Percentiles rank a stretch among this genome's conserved stretches.
These are phyloP conservation scores for Suillus subalutaceus DNA, from an alignment of 768 basidiomycete genomes.

Conservation along the genomic window DNA sequence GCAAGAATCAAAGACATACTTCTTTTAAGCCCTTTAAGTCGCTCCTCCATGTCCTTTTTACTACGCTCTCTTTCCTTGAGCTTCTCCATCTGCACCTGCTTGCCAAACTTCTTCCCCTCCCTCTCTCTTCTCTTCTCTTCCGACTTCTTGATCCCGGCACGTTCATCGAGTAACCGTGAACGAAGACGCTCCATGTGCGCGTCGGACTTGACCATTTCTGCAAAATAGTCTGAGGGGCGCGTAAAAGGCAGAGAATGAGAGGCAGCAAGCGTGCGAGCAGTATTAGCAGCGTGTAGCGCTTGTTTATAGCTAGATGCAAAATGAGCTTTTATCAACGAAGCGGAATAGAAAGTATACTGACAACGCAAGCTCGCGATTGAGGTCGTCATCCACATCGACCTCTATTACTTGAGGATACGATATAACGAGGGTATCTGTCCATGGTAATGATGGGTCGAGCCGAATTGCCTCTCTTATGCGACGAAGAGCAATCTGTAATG, in stretches of 20 bases:
- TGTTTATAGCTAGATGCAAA: conserved; percentile 81
- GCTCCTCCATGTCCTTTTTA: conserved; percentile 92
- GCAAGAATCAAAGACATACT: conserved; percentile 53
- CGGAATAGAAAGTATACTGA: conserved; percentile 32
- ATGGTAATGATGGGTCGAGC: conserved; percentile 72
- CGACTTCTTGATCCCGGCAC: conserved; percentile 83
- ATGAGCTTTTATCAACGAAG: not conserved
- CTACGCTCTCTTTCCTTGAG: conserved; percentile 85
- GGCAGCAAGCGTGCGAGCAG: conserved; percentile 75
- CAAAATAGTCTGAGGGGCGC: conserved; percentile 92
- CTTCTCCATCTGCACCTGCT: conserved; percentile 96
- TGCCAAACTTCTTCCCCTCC: conserved; percentile 97
- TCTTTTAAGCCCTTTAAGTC: conserved; percentile 84
- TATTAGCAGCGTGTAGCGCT: conserved; percentile 81
- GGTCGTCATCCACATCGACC: conserved; percentile 83
- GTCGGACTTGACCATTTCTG: conserved; percentile 98
- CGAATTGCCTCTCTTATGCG: conserved; percentile 80
- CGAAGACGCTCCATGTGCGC: conserved; percentile 98
- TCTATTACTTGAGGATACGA: conserved; percentile 74
- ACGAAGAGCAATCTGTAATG: conserved; percentile 66
- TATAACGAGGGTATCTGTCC: conserved; percentile 82
- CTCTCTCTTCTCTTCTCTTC: conserved; percentile 92
- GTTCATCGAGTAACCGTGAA: conserved; percentile 85
- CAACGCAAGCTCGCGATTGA: conserved; percentile 96
- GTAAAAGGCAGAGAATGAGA: conserved; percentile 85